These are phyloP conservation scores for Phylloporus sp. DNA, from an alignment of 1,284 basidiomycete genomes.

Conservation along the genomic window DNA sequence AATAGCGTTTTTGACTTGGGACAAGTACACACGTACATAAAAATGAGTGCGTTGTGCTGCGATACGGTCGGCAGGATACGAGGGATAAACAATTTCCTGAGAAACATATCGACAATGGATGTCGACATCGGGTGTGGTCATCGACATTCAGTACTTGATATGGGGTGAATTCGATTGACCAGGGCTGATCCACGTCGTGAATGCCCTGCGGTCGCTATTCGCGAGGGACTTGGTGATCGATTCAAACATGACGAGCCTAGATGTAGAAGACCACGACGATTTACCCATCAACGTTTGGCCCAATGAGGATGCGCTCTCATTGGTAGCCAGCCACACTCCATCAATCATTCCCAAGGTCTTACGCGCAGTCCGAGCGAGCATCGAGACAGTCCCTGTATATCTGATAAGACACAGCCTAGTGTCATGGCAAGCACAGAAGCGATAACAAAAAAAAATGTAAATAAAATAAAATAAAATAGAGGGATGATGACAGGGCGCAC, in stretches of 20 bases:
- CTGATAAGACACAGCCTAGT: not conserved
- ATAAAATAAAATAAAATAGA: not conserved
- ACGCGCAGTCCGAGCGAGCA: not conserved
- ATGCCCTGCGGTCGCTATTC: not conserved
- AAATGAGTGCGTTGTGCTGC: not conserved
- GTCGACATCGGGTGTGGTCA: not conserved
- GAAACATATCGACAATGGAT: not conserved
- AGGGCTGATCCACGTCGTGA: slow-evolving; percentile 4
- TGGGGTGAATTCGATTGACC: not conserved
- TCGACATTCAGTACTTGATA: not conserved
- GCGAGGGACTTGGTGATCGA: not conserved
- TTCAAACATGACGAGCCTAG: not conserved
- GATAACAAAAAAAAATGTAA: not conserved
- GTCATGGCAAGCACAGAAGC: not conserved
- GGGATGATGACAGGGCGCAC: not conserved
- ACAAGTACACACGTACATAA: not conserved
- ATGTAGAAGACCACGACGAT: not conserved
- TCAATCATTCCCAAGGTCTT: not conserved
- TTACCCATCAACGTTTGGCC: not conserved
- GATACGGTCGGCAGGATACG: not conserved
- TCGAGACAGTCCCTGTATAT: not conserved
- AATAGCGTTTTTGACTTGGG: not conserved
- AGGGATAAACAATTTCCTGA: not conserved
- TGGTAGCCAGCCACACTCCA: not conserved
- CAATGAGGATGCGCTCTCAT: not conserved